phyloP scores from a whole-genome alignment of 495 filamentous ascomycete genomes.

The Amorphotheca resinae region DNA sequence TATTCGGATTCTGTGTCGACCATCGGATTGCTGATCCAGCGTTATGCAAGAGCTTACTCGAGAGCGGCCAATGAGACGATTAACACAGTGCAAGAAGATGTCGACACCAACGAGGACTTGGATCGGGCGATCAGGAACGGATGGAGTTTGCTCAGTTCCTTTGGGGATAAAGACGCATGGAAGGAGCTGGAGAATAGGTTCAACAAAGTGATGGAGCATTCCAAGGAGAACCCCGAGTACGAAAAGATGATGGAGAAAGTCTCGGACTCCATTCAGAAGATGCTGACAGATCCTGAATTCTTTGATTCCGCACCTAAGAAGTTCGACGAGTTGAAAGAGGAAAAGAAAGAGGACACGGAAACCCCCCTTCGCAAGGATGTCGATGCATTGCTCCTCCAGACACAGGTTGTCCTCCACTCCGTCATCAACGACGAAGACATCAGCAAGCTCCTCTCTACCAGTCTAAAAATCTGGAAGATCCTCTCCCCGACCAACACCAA shows the following conservation, averaged over 20 bases:
- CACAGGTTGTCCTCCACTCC: constrained; percentile 51
- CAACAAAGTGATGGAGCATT: constrained; percentile 58
- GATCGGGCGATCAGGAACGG: constrained; percentile 67
- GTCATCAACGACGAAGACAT: constrained; percentile 60
- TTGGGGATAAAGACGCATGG: constrained; percentile 69
- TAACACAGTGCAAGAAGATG: constrained; percentile 50
- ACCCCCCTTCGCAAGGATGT: constrained; percentile 59
- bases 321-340: constrained; percentile 55
- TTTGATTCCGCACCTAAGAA: constrained; percentile 60
- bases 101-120: constrained; percentile 57
- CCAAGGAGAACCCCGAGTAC: constrained; percentile 68
- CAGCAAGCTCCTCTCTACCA: constrained; percentile 50
- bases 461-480: constrained; percentile 49
- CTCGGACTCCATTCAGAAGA: constrained; percentile 58
- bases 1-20: constrained; percentile 80
- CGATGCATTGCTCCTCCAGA: constrained; percentile 56
- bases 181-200: constrained; percentile 52
- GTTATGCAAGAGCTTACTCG: constrained; percentile 68
- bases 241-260: constrained; percentile 63
- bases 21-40: constrained; percentile 58
- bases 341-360: constrained; percentile 47
- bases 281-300: constrained; percentile 79
- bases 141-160: constrained; percentile 63
- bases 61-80: constrained; percentile 52
- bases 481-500: constrained; percentile 43